Conservation (phyloP, 139 green algal species). For the Zygnema circumcarinatum region DNA sequence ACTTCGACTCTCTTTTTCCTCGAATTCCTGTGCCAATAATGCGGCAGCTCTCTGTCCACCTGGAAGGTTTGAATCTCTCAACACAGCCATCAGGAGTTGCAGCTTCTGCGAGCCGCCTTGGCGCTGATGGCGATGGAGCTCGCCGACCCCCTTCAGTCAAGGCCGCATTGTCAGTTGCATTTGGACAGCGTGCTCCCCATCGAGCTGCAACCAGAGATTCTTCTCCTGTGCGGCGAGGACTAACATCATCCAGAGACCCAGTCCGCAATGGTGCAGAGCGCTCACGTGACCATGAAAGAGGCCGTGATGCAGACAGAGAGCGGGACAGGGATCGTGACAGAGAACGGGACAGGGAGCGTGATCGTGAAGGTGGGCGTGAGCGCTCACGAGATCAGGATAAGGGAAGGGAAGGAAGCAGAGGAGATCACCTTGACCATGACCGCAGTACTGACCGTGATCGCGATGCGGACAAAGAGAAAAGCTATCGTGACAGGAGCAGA, state of each 20-base stretch:
- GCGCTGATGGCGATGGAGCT: conserved; percentile 75
- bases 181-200: conserved; percentile 87
- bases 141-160: conserved; percentile 89
- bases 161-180: conserved; percentile 85
- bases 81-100: conserved; percentile 79
- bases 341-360: background rate
- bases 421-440: too few species aligned
- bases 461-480: conserved; percentile 8
- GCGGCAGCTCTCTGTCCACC: conserved; percentile 75
- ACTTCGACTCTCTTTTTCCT: conserved; percentile 97
- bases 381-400: conserved; percentile 30
- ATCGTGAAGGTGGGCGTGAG: conserved; percentile 33
- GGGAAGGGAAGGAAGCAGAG: conserved; percentile 28
- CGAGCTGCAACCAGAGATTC: conserved; percentile 46
- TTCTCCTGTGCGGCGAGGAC: conserved; percentile 37
- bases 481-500: background rate
- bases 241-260: background rate
- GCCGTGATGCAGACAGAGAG: conserved; percentile 7
- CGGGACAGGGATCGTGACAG: conserved; percentile 45
- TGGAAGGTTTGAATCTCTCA: conserved; percentile 75
- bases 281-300: conserved; percentile 35
- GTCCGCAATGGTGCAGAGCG: conserved; percentile 23
- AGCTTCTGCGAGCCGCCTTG: conserved; percentile 74
- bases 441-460: conserved; percentile 30
- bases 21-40: conserved; percentile 88